Evolutionary conservation across 2,329 filamentous ascomycete genomes (phyloP), one percentile per base, ranked within the genome.

Genomic region (Colletotrichum scovillei): DNA sequence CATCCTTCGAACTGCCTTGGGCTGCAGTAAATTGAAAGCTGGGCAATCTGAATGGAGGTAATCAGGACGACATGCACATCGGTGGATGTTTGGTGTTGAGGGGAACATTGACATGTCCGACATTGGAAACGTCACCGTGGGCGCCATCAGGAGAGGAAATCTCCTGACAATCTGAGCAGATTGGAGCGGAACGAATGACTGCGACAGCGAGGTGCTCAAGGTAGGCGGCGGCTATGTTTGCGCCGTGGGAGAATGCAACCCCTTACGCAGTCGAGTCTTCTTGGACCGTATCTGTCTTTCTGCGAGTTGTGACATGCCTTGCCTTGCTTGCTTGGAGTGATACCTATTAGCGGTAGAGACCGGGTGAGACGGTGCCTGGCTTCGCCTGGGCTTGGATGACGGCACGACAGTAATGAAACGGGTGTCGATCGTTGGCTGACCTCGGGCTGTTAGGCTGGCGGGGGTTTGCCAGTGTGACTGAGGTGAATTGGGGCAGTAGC

Each of bases 341-440:
- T 22, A 49, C 7, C 19, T 22, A 49, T 35, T 7, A 22, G 28
- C 19, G n/a, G 35, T 5, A 30, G 24, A 26, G 1, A 24, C 52
- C 46, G 42, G 56, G 42, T 58, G 22, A 38, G 56, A 60, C 65
- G 56, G 65, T 35, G 56, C 38, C 52, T 56, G 30, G 12, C 32
- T 16, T 53, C n/a, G 28, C 35, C 32, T 35, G 38, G 57, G 32
- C 60, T 60, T 59, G 22, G 46, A 57, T 19, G 56, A 71, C 60
- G 46, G 60, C 46, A 66, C 38, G 26, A 64, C 38, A 64, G 42
- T 30, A 60, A 28, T 65, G 62, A 71, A 70, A 66, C 67, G 56
- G 62, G 49, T 64, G 58, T 69, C 38, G 58, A 59, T 55, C 42
- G 22, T 30, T 55, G 65, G 58, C 65, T 46, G 58, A 32, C 30